phyloP scores from a whole-genome alignment of 345 rosid genomes.

The Bruguiera sexangula region DNA sequence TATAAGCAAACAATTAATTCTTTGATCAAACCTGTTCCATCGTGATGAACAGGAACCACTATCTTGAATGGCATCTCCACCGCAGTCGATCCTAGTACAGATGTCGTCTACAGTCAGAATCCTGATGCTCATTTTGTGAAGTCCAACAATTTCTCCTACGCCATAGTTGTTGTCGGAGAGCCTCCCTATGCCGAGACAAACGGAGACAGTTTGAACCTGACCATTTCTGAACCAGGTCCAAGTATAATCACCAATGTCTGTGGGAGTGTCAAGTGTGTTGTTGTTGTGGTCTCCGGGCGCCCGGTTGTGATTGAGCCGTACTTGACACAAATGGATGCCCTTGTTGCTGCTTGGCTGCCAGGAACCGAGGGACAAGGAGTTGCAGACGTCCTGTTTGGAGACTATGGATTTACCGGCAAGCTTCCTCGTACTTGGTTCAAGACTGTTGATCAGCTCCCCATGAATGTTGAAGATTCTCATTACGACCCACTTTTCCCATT shows the following conservation, averaged over 20 bases:
- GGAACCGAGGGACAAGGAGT: conserved; percentile 26
- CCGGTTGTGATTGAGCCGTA: conserved; percentile 25
- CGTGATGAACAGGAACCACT: conserved; percentile 19
- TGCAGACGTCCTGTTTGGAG: conserved; percentile 25
- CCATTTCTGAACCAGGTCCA: conserved; percentile 13
- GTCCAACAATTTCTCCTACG: conserved; percentile 17
- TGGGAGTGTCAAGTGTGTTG: conserved; percentile 17
- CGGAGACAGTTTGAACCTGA: conserved; percentile 17
- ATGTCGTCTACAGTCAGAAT: conserved; percentile 16
- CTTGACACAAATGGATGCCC: conserved; percentile 2
- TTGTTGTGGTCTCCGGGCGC: conserved; percentile 17
- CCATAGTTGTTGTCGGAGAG: conserved; percentile 29
- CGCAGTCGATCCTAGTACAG: conserved; percentile 16
- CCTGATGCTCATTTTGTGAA: conserved; percentile 8
- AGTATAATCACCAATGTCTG: conserved; percentile 13
- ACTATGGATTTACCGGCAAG: conserved; percentile 23
- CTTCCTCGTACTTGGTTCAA: conserved; percentile 13
- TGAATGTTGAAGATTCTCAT: too few relatives aligned
- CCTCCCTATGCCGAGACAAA: conserved; percentile 14
- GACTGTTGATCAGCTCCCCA: not conserved
- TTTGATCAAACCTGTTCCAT: not conserved
- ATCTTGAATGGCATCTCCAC: conserved; percentile 13
- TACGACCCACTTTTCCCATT: too few relatives aligned
- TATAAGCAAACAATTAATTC: not conserved
- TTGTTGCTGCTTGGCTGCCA: conserved; percentile 27